These are phyloP conservation scores for Blastocladiella britannica DNA, from an alignment of 192 early-diverging fungal species.

Conservation along the genomic window DNA sequence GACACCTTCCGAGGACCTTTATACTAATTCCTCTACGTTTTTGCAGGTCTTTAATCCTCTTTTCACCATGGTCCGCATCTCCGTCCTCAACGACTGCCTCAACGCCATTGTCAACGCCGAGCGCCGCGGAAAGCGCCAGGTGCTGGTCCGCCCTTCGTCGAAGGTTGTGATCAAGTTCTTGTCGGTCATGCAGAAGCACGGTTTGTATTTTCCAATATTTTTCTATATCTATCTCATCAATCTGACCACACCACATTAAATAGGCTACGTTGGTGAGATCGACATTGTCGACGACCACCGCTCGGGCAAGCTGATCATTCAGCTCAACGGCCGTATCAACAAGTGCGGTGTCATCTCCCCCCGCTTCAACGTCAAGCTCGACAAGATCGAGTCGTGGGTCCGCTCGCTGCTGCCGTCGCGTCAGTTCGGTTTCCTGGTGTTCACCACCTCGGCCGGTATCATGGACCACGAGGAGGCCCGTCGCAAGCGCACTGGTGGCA, in stretches of 20 bases:
- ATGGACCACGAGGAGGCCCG: slow-evolving; percentile 99
- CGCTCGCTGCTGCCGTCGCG: slow-evolving; percentile 91
- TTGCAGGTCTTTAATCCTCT: background rate
- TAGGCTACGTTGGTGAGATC: slow-evolving; percentile 92
- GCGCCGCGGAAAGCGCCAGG: slow-evolving; percentile 95
- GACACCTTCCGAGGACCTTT: background rate
- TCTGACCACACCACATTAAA: background rate
- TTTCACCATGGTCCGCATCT: slow-evolving; percentile 83
- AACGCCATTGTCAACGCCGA: slow-evolving; percentile 99
- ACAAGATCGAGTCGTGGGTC: slow-evolving; percentile 91
- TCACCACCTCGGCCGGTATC: slow-evolving; percentile 42
- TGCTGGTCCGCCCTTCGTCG: slow-evolving; percentile 85
- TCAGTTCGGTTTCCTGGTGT: slow-evolving; percentile 89
- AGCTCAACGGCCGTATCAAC: slow-evolving; percentile 96
- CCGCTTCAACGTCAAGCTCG: slow-evolving; percentile 89
- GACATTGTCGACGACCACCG: slow-evolving; percentile 97
- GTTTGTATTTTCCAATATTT: slow-evolving; percentile 18
- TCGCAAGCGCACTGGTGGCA: slow-evolving; percentile 90
- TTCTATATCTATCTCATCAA: background rate
- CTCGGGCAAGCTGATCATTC: slow-evolving; percentile 92
- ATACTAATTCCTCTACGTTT: background rate
- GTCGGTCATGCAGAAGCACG: slow-evolving; percentile 96
- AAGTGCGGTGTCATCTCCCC: slow-evolving; percentile 99
- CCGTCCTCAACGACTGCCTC: slow-evolving; percentile 89
- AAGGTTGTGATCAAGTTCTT: slow-evolving; percentile 99